Conservation (phyloP, 192 early-diverging fungal species). For the Jimgerdemannia lactiflua region DNA sequence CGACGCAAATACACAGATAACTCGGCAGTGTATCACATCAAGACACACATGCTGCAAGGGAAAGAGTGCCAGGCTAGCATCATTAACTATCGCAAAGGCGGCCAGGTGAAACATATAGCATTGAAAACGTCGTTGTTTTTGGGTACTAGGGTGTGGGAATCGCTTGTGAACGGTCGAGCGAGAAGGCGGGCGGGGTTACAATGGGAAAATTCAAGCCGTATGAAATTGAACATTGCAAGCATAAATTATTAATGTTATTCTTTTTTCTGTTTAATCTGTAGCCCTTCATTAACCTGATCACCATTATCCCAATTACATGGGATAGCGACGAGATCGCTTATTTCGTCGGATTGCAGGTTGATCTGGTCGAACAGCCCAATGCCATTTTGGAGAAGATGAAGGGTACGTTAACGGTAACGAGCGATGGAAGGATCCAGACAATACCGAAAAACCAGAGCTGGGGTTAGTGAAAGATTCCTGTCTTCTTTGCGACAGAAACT, state of each 20-base stretch:
- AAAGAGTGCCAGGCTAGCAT: slow-evolving; percentile 65
- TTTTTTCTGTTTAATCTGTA: neutral
- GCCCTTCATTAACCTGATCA: slow-evolving; percentile 69
- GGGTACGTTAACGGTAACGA: slow-evolving; percentile 4
- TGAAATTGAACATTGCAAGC: neutral
- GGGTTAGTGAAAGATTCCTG: slow-evolving; percentile 13
- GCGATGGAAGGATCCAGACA: too few species aligned
- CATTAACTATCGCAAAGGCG: slow-evolving; percentile 67
- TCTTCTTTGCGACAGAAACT: slow-evolving; percentile 1
- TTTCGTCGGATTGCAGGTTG: slow-evolving; percentile 68
- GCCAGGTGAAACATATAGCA: slow-evolving; percentile 37
- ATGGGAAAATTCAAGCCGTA: neutral
- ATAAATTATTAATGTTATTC: neutral
- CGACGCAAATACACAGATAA: slow-evolving; percentile 54
- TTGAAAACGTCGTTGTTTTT: too few species aligned
- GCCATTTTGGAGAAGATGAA: slow-evolving; percentile 61
- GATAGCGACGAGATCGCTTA: slow-evolving; percentile 50
- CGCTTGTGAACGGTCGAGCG: too few species aligned
- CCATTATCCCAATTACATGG: slow-evolving; percentile 56
- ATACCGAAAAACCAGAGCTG: too few species aligned
- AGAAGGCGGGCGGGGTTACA: neutral
- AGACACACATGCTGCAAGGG: slow-evolving; percentile 37
- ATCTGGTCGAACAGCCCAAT: slow-evolving; percentile 69
- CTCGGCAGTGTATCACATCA: slow-evolving; percentile 49
- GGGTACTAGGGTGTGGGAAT: too few species aligned